Evolutionary conservation across 2,329 filamentous ascomycete species (phyloP).

Genomic region (Aspergillus tamarii): DNA sequence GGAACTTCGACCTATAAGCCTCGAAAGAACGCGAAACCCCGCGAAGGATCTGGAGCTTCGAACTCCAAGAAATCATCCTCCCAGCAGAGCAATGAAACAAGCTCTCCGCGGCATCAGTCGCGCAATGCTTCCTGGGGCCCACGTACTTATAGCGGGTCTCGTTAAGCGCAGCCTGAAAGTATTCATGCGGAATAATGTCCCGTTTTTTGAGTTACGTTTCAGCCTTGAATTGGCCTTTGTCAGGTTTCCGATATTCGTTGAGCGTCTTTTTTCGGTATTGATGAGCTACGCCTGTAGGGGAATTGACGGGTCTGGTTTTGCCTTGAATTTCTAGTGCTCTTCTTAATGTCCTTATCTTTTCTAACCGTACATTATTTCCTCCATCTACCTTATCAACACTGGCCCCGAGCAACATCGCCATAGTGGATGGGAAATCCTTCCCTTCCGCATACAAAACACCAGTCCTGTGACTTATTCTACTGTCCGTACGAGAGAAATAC

Average conservation of each 20-base stretch:
- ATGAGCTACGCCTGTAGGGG: conserved; percentile 27
- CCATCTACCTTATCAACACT: conserved; percentile 14
- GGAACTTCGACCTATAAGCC: conserved; percentile 31
- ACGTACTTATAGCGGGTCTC: conserved; percentile 27
- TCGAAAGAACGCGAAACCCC: conserved; percentile 35
- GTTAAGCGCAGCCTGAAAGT: conserved; percentile 19
- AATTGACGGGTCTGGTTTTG: conserved; percentile 23
- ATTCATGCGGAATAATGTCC: conserved; percentile 4
- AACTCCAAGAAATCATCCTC: conserved; percentile 33
- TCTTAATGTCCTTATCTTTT: conserved; percentile 22
- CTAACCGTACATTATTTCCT: conserved; percentile 18
- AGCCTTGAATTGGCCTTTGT: conserved; percentile 15
- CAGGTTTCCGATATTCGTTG: conserved; percentile 24
- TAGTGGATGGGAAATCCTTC: conserved; percentile 5
- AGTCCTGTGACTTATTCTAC: not conserved
- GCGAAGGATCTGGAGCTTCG: conserved; percentile 30
- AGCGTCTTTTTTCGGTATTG: conserved; percentile 27
- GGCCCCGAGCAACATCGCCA: conserved; percentile 19
- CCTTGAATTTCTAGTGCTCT: conserved; percentile 22
- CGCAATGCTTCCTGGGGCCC: conserved; percentile 34
- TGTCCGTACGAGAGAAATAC: conserved; percentile 5
- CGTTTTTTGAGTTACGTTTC: conserved; percentile 4
- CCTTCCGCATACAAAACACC: conserved; percentile 4
- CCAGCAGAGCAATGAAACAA: conserved; percentile 25
- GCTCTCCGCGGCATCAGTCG: conserved; percentile 31